Conservation (phyloP, 1,284 basidiomycete species). For the Dichomitus squalens region DNA sequence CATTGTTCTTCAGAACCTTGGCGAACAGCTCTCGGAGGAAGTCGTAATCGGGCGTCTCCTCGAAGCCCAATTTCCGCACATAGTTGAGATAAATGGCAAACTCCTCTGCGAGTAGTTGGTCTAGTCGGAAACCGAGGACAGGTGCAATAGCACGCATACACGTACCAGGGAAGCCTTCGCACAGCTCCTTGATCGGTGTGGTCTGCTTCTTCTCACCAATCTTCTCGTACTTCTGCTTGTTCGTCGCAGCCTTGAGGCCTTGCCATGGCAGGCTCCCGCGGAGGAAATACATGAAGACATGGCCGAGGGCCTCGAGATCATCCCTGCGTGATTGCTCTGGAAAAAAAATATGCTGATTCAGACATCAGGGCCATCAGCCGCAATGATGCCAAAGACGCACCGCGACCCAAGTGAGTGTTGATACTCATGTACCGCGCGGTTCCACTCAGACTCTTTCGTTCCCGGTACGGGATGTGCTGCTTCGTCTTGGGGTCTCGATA, state of each 20-base stretch:
- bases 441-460: conserved; percentile 89
- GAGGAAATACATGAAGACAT: conserved; percentile 98
- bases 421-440: conserved; percentile 98
- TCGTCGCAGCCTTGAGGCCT: conserved; percentile 94
- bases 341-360: conserved; percentile 2
- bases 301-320: conserved; percentile 92
- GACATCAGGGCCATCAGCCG: background rate
- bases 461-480: conserved; percentile 95
- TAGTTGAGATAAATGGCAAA: conserved; percentile 90
- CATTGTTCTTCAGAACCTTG: conserved; percentile 88
- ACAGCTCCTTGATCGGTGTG: conserved; percentile 92
- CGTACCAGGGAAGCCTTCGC: conserved; percentile 89
- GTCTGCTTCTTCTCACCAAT: conserved; percentile 99
- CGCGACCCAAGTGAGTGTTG: conserved; percentile 93
- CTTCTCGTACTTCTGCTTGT: conserved; percentile 99
- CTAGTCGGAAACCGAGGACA: background rate
- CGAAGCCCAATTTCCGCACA: conserved; percentile 86
- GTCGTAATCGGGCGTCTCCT: conserved; percentile 96
- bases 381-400: conserved; percentile 43
- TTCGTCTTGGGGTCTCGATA: conserved; percentile 97
- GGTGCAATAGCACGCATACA: conserved; percentile 16
- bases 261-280: conserved; percentile 95
- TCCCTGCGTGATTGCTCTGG: conserved; percentile 93
- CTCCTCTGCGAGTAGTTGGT: conserved; percentile 58
- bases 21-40: conserved; percentile 91